phyloP scores from a whole-genome alignment of 306 rosid genomes.

The Hylodesmum podocarpum region DNA sequence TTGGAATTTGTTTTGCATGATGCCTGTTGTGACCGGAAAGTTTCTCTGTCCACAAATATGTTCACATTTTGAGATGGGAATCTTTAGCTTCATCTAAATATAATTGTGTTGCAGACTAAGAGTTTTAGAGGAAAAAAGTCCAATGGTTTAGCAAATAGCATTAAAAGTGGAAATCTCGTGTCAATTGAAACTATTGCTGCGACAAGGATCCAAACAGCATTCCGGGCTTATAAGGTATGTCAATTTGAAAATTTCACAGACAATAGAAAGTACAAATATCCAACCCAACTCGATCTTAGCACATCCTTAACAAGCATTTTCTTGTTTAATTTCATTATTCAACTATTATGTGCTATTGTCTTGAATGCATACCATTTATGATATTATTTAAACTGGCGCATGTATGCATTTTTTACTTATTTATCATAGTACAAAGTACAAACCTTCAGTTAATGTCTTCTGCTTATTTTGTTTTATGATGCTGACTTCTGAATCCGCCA shows the following conservation, averaged over 20 bases:
- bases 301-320: background rate
- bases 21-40: conserved; percentile 1
- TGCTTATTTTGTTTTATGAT: background rate
- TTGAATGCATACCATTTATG: background rate
- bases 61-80: conserved; percentile 37
- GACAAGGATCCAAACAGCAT: conserved; percentile 68
- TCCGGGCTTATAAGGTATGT: conserved; percentile 66
- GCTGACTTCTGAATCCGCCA: conserved; percentile 19
- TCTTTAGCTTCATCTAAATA: conserved; percentile 36
- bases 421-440: background rate
- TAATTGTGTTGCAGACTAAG: conserved; percentile 36
- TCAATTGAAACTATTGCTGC: conserved; percentile 67
- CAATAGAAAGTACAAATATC: background rate
- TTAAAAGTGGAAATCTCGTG: conserved; percentile 27
- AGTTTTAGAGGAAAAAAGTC: conserved; percentile 26
- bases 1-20: conserved; percentile 9
- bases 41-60: conserved; percentile 4
- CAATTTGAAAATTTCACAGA: conserved; percentile 1
- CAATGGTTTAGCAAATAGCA: conserved; percentile 26
- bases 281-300: background rate
- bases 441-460: background rate
- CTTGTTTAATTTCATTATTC: background rate
- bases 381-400: background rate
- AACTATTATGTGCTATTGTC: background rate
- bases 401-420: background rate